phyloP scores from a whole-genome alignment of 257 asterid species.

The Solanum tacnaense region DNA sequence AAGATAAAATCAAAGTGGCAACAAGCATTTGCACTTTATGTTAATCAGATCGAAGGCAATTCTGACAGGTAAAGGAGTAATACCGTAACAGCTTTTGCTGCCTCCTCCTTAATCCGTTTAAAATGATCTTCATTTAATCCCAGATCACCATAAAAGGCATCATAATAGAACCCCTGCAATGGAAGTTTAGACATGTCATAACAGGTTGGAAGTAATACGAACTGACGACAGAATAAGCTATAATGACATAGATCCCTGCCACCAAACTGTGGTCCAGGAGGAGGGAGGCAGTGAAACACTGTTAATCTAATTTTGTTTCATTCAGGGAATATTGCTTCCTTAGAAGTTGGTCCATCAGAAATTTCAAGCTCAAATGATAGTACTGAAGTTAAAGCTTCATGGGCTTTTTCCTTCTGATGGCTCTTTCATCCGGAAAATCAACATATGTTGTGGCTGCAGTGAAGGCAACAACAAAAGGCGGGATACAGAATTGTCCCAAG shows the following conservation, averaged over 20 bases:
- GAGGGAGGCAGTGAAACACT: neutral
- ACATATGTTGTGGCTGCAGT: neutral
- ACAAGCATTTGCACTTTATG: neutral
- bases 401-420: neutral
- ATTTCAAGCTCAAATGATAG: neutral
- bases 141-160: conserved; percentile 87
- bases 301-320: neutral
- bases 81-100: conserved; percentile 81
- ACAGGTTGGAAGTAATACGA: neutral
- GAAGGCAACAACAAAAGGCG: neutral
- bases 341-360: neutral
- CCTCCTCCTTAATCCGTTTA: conserved; percentile 64
- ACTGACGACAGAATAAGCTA: neutral
- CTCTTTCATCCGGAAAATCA: neutral
- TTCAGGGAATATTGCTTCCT: neutral
- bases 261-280: neutral
- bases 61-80: conserved; percentile 6
- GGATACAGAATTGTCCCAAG: neutral
- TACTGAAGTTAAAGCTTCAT: neutral
- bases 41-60: neutral
- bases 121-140: conserved; percentile 89
- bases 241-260: neutral
- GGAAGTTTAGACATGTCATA: conserved; percentile 10
- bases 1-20: neutral
- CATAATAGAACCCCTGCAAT: conserved; percentile 90